These are phyloP conservation scores for Sclerotinia sclerotiorum DNA, from an alignment of 2,329 filamentous ascomycete genomes.

Conservation along the genomic window DNA sequence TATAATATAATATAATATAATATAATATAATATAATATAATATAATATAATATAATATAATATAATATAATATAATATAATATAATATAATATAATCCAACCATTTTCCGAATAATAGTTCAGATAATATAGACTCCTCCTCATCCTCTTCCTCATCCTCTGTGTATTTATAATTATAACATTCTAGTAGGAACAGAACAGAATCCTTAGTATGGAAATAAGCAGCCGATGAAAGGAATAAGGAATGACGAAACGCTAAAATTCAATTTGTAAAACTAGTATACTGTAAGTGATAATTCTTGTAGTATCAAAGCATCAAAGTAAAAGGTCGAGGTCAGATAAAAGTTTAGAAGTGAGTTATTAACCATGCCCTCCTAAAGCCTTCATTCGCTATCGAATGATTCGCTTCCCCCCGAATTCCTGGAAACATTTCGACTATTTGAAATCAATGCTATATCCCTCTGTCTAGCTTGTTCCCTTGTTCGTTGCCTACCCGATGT, in stretches of 20 bases:
- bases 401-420: neutral
- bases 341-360: neutral
- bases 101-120: neutral
- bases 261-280: neutral
- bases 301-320: neutral
- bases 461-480: neutral
- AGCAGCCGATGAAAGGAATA: neutral
- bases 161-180: too few relatives aligned
- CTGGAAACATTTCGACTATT: neutral
- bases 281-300: too few relatives aligned
- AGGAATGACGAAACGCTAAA: neutral
- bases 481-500: neutral
- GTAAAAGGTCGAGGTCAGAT: neutral
- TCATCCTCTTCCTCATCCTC: too few relatives aligned
- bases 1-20: neutral
- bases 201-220: too few relatives aligned
- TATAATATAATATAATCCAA: neutral
- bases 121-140: neutral
- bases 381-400: neutral
- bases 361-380: neutral
- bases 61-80: neutral
- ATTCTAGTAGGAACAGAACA: too few relatives aligned
- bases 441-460: conserved; percentile 2
- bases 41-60: neutral
- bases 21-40: neutral